Conservation (phyloP, 306 rosid genomes). For the Hippophae tibetana region DNA sequence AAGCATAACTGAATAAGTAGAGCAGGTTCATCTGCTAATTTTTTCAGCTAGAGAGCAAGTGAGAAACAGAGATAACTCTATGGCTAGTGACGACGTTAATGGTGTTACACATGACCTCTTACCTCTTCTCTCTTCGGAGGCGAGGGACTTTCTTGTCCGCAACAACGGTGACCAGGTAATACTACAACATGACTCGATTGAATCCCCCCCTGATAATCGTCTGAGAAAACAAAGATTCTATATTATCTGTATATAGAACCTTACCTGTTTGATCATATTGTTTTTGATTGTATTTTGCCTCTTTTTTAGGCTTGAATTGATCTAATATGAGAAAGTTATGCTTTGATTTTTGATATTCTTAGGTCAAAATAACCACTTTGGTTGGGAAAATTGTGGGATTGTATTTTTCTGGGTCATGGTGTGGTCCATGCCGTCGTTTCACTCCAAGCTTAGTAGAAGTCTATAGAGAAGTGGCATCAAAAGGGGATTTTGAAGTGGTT, state of each 20-base stretch:
- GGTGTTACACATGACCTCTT: slow-evolving; percentile 13
- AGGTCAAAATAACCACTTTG: slow-evolving; percentile 31
- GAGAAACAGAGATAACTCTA: background rate
- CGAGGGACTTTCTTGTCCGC: slow-evolving; percentile 22
- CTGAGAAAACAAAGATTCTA: background rate
- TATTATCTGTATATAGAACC: background rate
- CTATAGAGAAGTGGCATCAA: slow-evolving; percentile 27
- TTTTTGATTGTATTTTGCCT: background rate
- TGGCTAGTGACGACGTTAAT: slow-evolving; percentile 14
- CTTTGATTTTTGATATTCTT: background rate
- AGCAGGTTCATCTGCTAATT: too few relatives aligned
- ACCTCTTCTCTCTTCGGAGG: slow-evolving; percentile 18
- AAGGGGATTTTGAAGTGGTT: slow-evolving; percentile 34
- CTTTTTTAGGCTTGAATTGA: background rate
- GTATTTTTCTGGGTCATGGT: slow-evolving; percentile 52
- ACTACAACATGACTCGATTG: background rate
- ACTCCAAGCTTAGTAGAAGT: slow-evolving; percentile 33
- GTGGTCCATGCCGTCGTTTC: slow-evolving; percentile 40
- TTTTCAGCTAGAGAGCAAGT: background rate
- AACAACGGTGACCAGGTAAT: slow-evolving; percentile 29
- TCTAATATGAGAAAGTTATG: background rate
- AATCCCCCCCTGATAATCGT: too few relatives aligned
- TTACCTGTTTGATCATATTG: background rate
- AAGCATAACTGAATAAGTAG: too few relatives aligned
- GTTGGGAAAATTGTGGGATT: slow-evolving; percentile 30